Conservation (phyloP, 495 filamentous ascomycete genomes). For the Neurospora sp. region DNA sequence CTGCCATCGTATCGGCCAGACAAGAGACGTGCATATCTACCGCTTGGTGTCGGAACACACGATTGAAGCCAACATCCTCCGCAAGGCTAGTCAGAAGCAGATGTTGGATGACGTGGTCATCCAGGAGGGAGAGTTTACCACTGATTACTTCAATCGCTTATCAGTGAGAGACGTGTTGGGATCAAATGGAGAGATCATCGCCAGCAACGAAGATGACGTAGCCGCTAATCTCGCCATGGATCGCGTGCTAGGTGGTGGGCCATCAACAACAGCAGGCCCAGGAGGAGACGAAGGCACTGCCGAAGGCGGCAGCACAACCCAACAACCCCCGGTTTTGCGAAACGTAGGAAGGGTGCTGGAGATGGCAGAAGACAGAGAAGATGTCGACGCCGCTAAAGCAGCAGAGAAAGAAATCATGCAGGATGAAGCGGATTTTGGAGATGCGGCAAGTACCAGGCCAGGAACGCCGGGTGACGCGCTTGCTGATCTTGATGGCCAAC, state of each 20-base stretch:
- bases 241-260: slow-evolving; percentile 58
- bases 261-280: neutral
- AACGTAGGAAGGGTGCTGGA: slow-evolving; percentile 58
- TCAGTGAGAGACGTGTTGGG: slow-evolving; percentile 60
- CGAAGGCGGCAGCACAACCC: slow-evolving; percentile 26
- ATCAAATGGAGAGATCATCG: slow-evolving; percentile 43
- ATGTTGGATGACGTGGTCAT: slow-evolving; percentile 98
- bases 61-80: slow-evolving; percentile 96
- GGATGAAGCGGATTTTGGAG: slow-evolving; percentile 73
- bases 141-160: slow-evolving; percentile 88
- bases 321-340: slow-evolving; percentile 16
- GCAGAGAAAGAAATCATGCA: slow-evolving; percentile 84
- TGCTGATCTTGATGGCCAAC: neutral
- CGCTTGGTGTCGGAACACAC: slow-evolving; percentile 95
- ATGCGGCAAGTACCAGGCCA: slow-evolving; percentile 26
- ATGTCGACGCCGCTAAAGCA: slow-evolving; percentile 74
- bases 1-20: slow-evolving; percentile 96
- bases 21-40: slow-evolving; percentile 96
- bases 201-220: slow-evolving; percentile 46
- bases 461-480: slow-evolving; percentile 38
- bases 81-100: slow-evolving; percentile 92
- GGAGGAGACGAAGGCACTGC: slow-evolving; percentile 5
- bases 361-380: slow-evolving; percentile 85
- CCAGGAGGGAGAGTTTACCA: slow-evolving; percentile 97
- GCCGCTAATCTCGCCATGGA: slow-evolving; percentile 78